Conservation (phyloP, 768 basidiomycete genomes). For the Chiua virens region DNA sequence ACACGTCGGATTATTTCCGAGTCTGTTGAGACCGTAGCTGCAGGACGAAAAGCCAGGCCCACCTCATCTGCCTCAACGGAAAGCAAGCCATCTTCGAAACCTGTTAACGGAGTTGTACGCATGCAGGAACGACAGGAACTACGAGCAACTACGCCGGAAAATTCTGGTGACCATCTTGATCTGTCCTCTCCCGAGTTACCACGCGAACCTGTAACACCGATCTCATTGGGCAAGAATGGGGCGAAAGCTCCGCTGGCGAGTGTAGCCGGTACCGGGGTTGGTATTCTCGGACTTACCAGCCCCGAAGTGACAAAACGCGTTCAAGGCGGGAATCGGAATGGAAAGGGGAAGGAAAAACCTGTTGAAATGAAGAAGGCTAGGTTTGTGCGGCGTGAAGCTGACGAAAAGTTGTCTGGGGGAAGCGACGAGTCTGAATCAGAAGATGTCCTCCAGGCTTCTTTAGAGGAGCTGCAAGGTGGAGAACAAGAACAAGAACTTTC, state of each 20-base stretch:
- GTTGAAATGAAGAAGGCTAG: conserved; percentile 44
- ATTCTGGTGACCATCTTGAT: conserved; percentile 13
- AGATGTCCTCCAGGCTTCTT: background rate
- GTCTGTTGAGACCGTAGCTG: conserved; percentile 7
- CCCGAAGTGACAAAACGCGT: conserved; percentile 57
- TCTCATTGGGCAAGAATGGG: conserved; percentile 25
- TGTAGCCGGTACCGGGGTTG: conserved; percentile 15
- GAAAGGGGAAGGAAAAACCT: conserved; percentile 24
- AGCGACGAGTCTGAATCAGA: conserved; percentile 10
- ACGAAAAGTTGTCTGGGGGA: conserved; percentile 23
- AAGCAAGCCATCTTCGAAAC: conserved; percentile 12
- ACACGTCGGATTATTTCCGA: conserved; percentile 23
- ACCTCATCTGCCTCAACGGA: conserved; percentile 1
- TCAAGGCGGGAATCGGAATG: conserved; percentile 38
- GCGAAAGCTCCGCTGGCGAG: conserved; percentile 8
- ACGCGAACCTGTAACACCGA: conserved; percentile 32
- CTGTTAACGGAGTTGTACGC: background rate
- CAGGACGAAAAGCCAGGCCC: conserved; percentile 1
- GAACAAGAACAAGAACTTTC: conserved; percentile 38
- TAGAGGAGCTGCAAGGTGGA: conserved; percentile 19
- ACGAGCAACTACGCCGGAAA: conserved; percentile 16
- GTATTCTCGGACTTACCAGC: conserved; percentile 46
- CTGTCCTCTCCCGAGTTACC: conserved; percentile 33
- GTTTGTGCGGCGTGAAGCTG: conserved; percentile 36
- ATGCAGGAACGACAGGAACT: conserved; percentile 5